Evolutionary conservation across 2,329 filamentous ascomycete species (phyloP).

Genomic region (Neoscytalidium dimidiatum): DNA sequence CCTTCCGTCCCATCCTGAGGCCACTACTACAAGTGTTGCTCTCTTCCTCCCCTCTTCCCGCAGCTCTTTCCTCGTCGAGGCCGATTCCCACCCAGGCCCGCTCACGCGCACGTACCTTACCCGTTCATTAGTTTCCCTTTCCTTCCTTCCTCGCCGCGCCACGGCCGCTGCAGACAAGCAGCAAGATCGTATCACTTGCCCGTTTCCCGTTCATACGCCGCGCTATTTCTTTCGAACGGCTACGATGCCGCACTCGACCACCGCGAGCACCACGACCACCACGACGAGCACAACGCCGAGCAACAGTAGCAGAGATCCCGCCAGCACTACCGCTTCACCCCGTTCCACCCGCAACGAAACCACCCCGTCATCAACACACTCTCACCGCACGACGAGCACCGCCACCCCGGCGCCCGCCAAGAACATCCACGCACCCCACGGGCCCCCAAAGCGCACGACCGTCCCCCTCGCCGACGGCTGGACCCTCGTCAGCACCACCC

Average conservation of each 20-base stretch:
- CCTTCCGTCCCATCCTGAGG: no score
- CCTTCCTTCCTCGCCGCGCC: not conserved
- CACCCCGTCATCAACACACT: not conserved
- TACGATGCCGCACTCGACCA: constrained; percentile 14
- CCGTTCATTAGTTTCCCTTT: not conserved
- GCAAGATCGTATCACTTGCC: not conserved
- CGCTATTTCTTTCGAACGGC: not conserved
- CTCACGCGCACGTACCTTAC: not conserved
- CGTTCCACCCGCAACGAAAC: not conserved
- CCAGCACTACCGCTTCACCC: not conserved
- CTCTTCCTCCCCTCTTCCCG: not conserved
- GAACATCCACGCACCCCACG: constrained; percentile 30
- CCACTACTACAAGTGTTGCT: no score
- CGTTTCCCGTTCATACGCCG: not conserved
- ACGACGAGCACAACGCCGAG: not conserved
- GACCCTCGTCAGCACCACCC: constrained; percentile 35
- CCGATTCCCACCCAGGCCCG: no score
- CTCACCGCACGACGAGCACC: constrained; percentile 1
- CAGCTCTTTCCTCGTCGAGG: no score
- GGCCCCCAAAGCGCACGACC: constrained; percentile 33
- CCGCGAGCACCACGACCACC: not conserved
- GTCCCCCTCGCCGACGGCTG: constrained; percentile 36
- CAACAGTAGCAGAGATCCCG: not conserved
- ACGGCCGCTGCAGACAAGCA: not conserved
- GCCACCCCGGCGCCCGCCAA: constrained; percentile 25